Evolutionary conservation across 208 protist species (phyloP).

Genomic region (Leishmania amazonensis): DNA sequence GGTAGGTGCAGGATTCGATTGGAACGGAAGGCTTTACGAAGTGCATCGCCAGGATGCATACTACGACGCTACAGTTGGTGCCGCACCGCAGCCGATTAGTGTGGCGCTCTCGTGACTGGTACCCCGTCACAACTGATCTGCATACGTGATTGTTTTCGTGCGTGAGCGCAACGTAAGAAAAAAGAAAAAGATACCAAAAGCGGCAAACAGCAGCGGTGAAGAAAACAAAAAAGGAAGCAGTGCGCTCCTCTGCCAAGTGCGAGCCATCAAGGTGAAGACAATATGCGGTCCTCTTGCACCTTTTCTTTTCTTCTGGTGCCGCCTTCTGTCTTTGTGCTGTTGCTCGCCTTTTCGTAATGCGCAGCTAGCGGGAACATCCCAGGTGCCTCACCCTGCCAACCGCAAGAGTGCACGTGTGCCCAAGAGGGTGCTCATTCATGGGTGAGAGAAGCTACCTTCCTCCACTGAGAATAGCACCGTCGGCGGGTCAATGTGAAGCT

Average conservation of each 20-base stretch:
- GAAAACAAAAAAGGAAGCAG: slow-evolving; percentile 14
- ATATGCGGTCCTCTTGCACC: neutral
- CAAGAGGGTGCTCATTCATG: neutral
- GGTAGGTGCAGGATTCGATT: neutral
- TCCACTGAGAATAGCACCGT: slow-evolving; percentile 26
- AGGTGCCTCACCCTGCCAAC: neutral
- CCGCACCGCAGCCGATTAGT: neutral
- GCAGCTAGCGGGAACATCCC: neutral
- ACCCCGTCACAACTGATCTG: neutral
- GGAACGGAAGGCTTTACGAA: neutral
- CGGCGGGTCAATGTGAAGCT: slow-evolving; percentile 23
- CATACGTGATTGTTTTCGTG: neutral
- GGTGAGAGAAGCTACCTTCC: slow-evolving; percentile 23
- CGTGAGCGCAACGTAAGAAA: neutral
- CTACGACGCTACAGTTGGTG: neutral
- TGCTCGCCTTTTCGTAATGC: neutral
- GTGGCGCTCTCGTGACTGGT: neutral
- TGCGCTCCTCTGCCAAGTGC: neutral
- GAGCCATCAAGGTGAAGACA: neutral
- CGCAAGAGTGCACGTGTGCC: neutral
- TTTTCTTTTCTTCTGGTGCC: neutral
- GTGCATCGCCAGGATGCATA: neutral
- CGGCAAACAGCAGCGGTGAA: neutral
- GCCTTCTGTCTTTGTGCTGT: neutral
- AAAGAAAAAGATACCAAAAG: neutral